A percentile compares a stretch with the other conserved stretches of the same genome.
phyloP scores from a whole-genome alignment of 768 basidiomycete species.

The Pulveroboletus sp. region DNA sequence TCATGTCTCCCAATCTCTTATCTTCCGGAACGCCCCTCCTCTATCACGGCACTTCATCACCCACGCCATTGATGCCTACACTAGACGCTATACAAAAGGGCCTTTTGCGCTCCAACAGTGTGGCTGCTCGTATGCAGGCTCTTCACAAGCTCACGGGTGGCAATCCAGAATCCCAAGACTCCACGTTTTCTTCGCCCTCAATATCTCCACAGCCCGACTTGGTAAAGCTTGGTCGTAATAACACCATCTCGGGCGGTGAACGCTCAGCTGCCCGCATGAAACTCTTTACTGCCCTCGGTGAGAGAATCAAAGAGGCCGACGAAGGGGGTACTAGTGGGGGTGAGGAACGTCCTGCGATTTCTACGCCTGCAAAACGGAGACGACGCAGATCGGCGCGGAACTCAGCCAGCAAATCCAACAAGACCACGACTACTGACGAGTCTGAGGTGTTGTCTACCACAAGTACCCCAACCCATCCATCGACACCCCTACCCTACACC shows the following conservation, averaged over 20 bases:
- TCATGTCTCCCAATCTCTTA: conserved; percentile 44
- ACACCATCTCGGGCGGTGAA: conserved; percentile 80
- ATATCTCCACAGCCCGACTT: conserved; percentile 45
- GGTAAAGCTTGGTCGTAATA: conserved; percentile 56
- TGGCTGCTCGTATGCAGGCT: conserved; percentile 72
- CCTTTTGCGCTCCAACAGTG: conserved; percentile 87
- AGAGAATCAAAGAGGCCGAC: conserved; percentile 56
- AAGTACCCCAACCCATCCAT: conserved; percentile 55
- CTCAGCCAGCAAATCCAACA: conserved; percentile 35
- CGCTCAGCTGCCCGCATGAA: conserved; percentile 66
- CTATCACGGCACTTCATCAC: conserved; percentile 64
- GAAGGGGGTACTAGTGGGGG: conserved; percentile 56
- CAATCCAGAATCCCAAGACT: conserved; percentile 53
- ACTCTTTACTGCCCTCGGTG: conserved; percentile 60
- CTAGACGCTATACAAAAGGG: conserved; percentile 75
- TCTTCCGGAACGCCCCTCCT: conserved; percentile 52
- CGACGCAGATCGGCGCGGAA: conserved; percentile 49
- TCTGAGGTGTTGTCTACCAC: conserved; percentile 37
- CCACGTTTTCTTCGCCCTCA: conserved; percentile 45
- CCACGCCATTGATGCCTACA: conserved; percentile 60
- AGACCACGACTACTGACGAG: conserved; percentile 43
- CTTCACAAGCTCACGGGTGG: conserved; percentile 83
- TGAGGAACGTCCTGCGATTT: conserved; percentile 46
- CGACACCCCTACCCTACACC: conserved; percentile 44
- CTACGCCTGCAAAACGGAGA: conserved; percentile 47